Base-by-base conservation (phyloP, 2,329 filamentous ascomycete species). In the Pestalotiopsis fici region DNA sequence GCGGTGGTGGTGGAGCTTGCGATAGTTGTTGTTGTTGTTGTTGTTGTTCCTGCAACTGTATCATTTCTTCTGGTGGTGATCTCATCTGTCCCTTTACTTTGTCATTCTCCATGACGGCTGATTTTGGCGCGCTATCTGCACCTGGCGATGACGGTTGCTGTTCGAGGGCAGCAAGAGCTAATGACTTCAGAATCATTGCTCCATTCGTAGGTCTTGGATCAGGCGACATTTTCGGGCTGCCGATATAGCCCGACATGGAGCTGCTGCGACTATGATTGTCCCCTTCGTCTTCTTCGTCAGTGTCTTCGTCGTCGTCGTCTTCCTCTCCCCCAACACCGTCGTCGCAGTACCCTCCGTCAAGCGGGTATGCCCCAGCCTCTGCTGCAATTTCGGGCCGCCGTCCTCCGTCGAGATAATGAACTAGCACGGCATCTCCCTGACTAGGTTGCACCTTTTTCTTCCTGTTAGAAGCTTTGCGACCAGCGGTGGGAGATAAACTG, bases 371-470 rank as follows among this genome's bases (percentile, higher is more conserved):
- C 70, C 84, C 86, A 67, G 88, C 91, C 74, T 80, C 76, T 71
- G 80, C 81, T 67, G 90, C 90, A 74, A 93, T 86, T 63, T 94
- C 90, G 63, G 87, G 89, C 71, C 83, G 83, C 74, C 89, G 88
- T 74, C 89, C 88, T 75, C 83, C 87, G 72, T 83, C 87, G 82
- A 95, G 85, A 77, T 85, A 83, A 67, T 82, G 80, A 70, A 95
- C 85, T 78, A 95, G 84, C 70, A 93, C 89, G 72, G 84, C 87
- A 85, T 92, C 89, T 73, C 87, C 88, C 75, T 87, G 87, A 73
- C 82, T 88, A 55, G 86, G 82, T 71, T 79, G 83, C 69, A 85
- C 80, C 86, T 88, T 88, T 74, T 76, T 82, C 71, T 79, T 80
- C 83, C 82, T 80, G 83, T 85, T 85, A 83, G 83, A 80, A 75